Conservation (phyloP, 768 basidiomycete species). For the Hericium rajendrae region DNA sequence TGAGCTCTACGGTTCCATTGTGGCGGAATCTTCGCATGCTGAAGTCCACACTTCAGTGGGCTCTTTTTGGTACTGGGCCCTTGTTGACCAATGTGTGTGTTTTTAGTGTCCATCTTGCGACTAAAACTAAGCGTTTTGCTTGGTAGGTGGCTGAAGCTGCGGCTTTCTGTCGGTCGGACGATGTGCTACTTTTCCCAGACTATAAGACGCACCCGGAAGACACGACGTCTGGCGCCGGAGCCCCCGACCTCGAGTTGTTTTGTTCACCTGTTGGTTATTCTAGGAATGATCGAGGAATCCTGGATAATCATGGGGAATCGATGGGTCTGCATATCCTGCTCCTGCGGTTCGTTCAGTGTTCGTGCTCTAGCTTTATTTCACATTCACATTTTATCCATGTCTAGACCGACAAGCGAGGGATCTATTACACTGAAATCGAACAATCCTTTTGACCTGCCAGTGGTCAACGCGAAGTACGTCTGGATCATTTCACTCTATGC, state of each 20-base stretch:
- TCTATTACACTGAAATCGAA: conserved; percentile 1
- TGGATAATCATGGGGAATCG: conserved; percentile 10
- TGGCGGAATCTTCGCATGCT: neutral
- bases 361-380: conserved; percentile 4
- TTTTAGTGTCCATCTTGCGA: neutral
- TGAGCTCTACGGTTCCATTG: conserved; percentile 10
- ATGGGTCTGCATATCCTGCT: conserved; percentile 20
- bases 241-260: conserved; percentile 29
- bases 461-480: neutral
- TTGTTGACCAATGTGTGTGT: conserved; percentile 42
- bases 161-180: conserved; percentile 42
- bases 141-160: conserved; percentile 34
- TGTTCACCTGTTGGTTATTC: conserved; percentile 18
- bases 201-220: conserved; percentile 15
- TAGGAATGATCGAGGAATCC: conserved; percentile 7
- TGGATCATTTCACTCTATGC: neutral
- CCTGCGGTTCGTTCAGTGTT: conserved; percentile 18
- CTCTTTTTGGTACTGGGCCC: conserved; percentile 36
- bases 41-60: conserved; percentile 27
- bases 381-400: neutral
- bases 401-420: neutral
- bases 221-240: conserved; percentile 21
- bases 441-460: neutral
- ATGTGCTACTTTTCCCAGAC: conserved; percentile 36
- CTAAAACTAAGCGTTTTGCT: too few relatives aligned